These are phyloP conservation scores for Populus deltoides DNA, from an alignment of 345 rosid species.

Conservation along the genomic window DNA sequence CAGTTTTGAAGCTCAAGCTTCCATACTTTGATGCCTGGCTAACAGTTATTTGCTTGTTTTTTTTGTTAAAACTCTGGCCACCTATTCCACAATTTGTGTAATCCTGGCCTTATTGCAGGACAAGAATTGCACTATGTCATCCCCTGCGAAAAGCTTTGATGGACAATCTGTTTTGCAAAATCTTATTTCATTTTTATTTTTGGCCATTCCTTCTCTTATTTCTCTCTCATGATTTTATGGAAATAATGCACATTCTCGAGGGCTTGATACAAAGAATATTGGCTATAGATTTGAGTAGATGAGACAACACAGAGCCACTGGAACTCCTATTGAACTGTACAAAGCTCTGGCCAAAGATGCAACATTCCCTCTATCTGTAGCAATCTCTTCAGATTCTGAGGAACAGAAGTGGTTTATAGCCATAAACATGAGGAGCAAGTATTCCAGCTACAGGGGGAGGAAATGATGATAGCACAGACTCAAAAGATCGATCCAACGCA, in stretches of 20 bases:
- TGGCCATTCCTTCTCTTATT: neutral
- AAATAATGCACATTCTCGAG: neutral
- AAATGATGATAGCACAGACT: slow-evolving; percentile 73
- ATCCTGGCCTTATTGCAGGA: neutral
- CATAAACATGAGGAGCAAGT: slow-evolving; percentile 73
- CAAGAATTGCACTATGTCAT: neutral
- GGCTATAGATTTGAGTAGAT: slow-evolving; percentile 46
- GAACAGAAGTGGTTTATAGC: slow-evolving; percentile 69
- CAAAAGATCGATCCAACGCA: slow-evolving; percentile 76
- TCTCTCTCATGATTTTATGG: neutral
- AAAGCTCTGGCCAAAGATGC: slow-evolving; percentile 75
- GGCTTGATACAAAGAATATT: neutral
- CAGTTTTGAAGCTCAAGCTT: slow-evolving; percentile 2
- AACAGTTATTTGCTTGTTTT: neutral
- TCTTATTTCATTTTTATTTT: neutral
- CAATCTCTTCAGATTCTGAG: slow-evolving; percentile 39
- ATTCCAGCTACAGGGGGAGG: slow-evolving; percentile 88
- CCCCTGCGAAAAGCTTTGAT: neutral
- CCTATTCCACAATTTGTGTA: neutral
- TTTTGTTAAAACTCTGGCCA: neutral
- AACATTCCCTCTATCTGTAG: slow-evolving; percentile 70
- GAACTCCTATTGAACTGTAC: slow-evolving; percentile 69
- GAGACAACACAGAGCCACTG: slow-evolving; percentile 70
- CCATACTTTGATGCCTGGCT: neutral
- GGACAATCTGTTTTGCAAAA: neutral